These are phyloP conservation scores for Fusarium albidum DNA, from an alignment of 2,329 filamentous ascomycete species.

Conservation along the genomic window DNA sequence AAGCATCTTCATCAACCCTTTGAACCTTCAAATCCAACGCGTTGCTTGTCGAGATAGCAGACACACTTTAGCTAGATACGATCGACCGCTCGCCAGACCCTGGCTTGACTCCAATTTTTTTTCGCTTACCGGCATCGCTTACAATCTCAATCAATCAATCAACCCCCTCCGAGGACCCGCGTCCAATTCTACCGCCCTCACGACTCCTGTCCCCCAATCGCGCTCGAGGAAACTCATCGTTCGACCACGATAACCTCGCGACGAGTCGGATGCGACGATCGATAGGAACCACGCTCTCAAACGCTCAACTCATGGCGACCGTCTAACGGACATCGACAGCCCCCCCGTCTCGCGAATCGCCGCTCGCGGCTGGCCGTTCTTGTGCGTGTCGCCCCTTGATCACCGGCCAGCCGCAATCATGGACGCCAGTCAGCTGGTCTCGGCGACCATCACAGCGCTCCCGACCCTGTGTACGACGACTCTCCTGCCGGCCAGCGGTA, in stretches of 20 bases:
- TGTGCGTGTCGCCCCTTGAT: conserved; percentile 27
- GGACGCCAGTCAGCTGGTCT: conserved; percentile 31
- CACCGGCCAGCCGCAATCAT: conserved; percentile 39
- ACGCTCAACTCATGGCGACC: conserved; percentile 32
- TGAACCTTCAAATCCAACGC: conserved; percentile 4
- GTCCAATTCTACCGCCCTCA: conserved; percentile 26
- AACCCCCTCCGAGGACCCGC: conserved; percentile 15
- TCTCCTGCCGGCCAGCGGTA: conserved; percentile 54
- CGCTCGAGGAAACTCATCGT: conserved; percentile 22
- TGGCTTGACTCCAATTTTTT: conserved; percentile 2
- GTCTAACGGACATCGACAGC: conserved; percentile 22
- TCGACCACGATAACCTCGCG: conserved; percentile 7
- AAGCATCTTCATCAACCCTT: conserved; percentile 11
- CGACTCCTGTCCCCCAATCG: conserved; percentile 22
- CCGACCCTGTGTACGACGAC: conserved; percentile 51
- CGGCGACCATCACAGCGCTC: conserved; percentile 41
- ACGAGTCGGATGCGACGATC: conserved; percentile 4
- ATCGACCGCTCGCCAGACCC: not conserved
- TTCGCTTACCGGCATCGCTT: conserved; percentile 16
- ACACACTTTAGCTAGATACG: not conserved
- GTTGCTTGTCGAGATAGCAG: not conserved
- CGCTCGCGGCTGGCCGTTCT: conserved; percentile 40
- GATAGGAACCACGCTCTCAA: not conserved
- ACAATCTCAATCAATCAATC: conserved; percentile 12
- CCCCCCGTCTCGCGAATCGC: conserved; percentile 30